Evolutionary conservation across 208 protist genomes (phyloP).

Genomic region (Leishmania guyanensis): DNA sequence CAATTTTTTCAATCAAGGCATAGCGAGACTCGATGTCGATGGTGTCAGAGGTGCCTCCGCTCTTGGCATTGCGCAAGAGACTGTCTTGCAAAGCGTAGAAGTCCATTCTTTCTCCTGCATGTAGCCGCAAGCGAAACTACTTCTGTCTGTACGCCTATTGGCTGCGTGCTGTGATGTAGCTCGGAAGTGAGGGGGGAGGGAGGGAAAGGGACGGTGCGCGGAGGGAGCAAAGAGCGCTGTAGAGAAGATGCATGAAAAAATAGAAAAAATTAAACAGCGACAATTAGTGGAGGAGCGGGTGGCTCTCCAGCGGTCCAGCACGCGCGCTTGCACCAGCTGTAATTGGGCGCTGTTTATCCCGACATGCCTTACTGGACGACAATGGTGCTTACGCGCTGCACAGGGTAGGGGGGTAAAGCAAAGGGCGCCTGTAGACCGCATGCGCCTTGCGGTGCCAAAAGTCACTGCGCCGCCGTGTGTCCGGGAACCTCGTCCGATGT

Average conservation of each 20-base stretch:
- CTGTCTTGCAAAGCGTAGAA: slow-evolving; percentile 76
- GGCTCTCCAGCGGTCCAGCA: neutral
- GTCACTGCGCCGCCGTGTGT: neutral
- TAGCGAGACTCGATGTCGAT: slow-evolving; percentile 54
- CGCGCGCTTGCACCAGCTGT: neutral
- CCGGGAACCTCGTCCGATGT: neutral
- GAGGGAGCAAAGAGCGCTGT: too few relatives aligned
- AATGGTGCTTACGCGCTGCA: neutral
- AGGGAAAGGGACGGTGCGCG: too few relatives aligned
- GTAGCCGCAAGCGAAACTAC: neutral
- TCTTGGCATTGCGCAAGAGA: slow-evolving; percentile 27
- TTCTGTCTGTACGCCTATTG: neutral
- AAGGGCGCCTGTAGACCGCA: neutral
- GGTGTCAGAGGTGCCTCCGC: slow-evolving; percentile 15
- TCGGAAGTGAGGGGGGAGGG: too few relatives aligned
- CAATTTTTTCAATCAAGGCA: slow-evolving; percentile 65
- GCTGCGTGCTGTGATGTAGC: neutral
- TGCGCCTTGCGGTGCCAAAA: neutral
- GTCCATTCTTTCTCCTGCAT: slow-evolving; percentile 51
- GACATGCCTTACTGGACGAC: neutral
- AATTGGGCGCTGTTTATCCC: neutral
- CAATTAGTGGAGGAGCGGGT: neutral
- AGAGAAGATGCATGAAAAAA: too few relatives aligned
- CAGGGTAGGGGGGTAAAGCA: neutral
- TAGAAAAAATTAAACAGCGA: too few relatives aligned